These are phyloP conservation scores for Phanerochaete sordida DNA, from an alignment of 768 basidiomycete species.

Conservation along the genomic window DNA sequence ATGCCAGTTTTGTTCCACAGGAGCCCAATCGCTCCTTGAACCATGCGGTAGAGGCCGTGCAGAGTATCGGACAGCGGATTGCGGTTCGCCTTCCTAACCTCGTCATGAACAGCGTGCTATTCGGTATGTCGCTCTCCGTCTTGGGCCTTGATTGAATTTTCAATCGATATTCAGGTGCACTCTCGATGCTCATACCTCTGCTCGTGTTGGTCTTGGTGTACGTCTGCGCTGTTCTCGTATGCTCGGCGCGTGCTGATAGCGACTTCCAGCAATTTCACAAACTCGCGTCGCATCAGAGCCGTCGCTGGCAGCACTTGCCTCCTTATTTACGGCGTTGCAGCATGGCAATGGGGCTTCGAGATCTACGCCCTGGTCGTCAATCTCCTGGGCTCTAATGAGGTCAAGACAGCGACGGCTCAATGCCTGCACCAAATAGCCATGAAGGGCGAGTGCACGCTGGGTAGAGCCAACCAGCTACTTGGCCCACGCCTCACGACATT, in stretches of 20 bases:
- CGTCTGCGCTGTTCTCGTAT: background rate
- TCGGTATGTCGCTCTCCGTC: background rate
- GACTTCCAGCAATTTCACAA: background rate
- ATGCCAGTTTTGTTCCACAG: background rate
- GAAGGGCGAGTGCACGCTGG: background rate
- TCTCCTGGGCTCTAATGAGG: background rate
- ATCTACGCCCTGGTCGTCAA: background rate
- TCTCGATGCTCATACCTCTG: background rate
- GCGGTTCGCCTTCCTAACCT: background rate
- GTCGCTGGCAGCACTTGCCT: background rate
- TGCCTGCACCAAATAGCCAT: background rate
- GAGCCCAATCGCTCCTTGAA: background rate
- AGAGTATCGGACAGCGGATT: background rate
- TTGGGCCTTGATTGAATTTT: background rate
- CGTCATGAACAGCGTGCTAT: background rate
- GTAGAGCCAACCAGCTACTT: background rate
- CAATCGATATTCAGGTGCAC: background rate
- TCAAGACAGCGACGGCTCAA: background rate
- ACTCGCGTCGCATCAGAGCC: background rate
- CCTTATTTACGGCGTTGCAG: background rate
- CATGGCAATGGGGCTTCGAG: background rate
- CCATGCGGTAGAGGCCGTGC: background rate
- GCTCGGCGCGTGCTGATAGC: background rate
- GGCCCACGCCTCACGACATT: background rate
- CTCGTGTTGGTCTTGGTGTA: background rate